Percentiles rank a stretch among this genome's conserved stretches.
These are phyloP conservation scores for Naumovozyma baii DNA, from an alignment of 805 yeast species.

Conservation along the genomic window DNA sequence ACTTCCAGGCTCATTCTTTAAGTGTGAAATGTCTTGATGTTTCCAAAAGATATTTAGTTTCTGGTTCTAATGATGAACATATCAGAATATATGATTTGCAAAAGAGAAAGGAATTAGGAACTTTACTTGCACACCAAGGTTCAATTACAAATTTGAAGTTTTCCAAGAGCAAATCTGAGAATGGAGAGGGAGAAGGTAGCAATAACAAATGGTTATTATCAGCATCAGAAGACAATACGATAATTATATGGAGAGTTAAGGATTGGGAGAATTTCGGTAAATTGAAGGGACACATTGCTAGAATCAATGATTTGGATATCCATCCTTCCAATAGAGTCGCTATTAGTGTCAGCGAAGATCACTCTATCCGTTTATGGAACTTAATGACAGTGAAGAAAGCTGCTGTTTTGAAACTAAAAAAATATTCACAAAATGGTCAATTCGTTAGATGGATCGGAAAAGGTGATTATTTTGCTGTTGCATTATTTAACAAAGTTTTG, in stretches of 20 bases:
- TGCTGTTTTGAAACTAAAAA: constrained; percentile 62
- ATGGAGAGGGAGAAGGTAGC: constrained; percentile 23
- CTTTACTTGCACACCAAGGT: constrained; percentile 80
- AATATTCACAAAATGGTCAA: constrained; percentile 58
- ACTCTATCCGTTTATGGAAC: constrained; percentile 84
- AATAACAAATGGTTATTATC: constrained; percentile 71
- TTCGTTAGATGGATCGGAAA: constrained; percentile 55
- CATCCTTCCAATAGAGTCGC: constrained; percentile 90
- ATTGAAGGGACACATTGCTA: constrained; percentile 80
- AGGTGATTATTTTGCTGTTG: constrained; percentile 73
- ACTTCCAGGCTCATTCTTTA: constrained; percentile 87
- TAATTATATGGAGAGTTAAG: constrained; percentile 87
- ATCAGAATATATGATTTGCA: constrained; percentile 90
- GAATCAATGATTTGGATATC: constrained; percentile 74
- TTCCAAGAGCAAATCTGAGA: constrained; percentile 38
- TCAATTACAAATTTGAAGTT: constrained; percentile 72
- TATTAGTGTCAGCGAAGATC: constrained; percentile 77
- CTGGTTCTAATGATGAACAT: constrained; percentile 94
- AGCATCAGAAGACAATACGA: constrained; percentile 84
- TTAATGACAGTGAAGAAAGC: constrained; percentile 95
- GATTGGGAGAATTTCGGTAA: constrained; percentile 93
- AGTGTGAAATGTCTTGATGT: constrained; percentile 79
- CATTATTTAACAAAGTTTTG: constrained; percentile 53
- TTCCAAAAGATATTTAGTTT: constrained; percentile 75
- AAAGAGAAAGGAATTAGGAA: constrained; percentile 88